These are phyloP conservation scores for Talaromyces wortmannii DNA, from an alignment of 495 filamentous ascomycete species.

Conservation along the genomic window DNA sequence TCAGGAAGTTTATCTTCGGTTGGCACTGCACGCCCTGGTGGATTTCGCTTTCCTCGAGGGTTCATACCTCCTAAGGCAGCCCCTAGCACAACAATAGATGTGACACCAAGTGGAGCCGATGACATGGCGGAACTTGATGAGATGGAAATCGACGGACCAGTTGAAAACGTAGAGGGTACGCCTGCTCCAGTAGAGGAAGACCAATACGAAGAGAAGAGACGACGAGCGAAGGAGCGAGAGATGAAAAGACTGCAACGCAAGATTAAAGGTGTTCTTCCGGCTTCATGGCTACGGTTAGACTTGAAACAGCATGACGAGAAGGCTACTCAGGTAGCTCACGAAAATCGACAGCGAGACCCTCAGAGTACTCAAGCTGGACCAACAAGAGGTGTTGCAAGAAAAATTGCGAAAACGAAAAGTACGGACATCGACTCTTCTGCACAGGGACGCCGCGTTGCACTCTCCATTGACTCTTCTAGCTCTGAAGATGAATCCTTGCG, in stretches of 20 bases:
- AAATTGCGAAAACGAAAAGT: conserved; percentile 19
- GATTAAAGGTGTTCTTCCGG: conserved; percentile 82
- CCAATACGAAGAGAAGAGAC: conserved; percentile 2
- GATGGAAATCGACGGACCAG: neutral
- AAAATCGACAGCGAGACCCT: conserved; percentile 6
- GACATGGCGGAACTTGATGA: neutral
- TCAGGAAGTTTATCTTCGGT: conserved; percentile 24
- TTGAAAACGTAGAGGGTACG: neutral
- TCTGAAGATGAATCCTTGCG: conserved; percentile 5
- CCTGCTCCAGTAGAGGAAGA: neutral
- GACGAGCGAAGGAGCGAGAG: conserved; percentile 15
- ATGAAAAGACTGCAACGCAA: conserved; percentile 39
- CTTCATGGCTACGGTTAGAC: conserved; percentile 82
- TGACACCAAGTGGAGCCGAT: conserved; percentile 3
- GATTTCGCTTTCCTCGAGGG: conserved; percentile 33
- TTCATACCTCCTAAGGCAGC: conserved; percentile 28
- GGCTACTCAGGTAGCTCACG: conserved; percentile 14
- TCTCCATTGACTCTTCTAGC: conserved; percentile 8
- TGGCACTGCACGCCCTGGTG: conserved; percentile 11
- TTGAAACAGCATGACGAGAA: conserved; percentile 30
- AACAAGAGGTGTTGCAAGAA: conserved; percentile 39
- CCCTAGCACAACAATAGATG: conserved; percentile 18
- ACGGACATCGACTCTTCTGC: neutral
- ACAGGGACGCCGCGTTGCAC: conserved; percentile 9
- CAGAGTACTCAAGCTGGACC: conserved; percentile 14